phyloP scores from a whole-genome alignment of 163 green algal genomes.

The Scenedesmus sp. region DNA sequence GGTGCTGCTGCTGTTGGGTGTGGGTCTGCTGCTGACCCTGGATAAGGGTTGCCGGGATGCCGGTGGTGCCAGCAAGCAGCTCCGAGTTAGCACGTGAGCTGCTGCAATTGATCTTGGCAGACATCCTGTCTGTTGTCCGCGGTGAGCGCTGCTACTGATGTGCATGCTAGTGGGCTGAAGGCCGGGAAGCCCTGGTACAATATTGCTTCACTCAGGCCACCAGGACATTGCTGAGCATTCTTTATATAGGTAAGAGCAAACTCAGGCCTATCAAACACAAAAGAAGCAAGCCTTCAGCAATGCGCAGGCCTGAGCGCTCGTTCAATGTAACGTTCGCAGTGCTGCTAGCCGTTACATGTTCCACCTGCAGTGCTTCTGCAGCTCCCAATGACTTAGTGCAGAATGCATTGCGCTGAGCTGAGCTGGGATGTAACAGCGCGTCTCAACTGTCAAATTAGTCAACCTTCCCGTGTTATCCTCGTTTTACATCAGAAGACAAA shows the following conservation, averaged over 20 bases:
- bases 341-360: neutral
- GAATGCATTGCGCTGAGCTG: neutral
- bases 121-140: neutral
- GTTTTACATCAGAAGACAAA: neutral
- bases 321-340: neutral
- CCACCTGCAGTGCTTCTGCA: neutral
- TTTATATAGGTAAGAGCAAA: neutral
- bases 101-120: neutral
- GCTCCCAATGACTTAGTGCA: too few relatives aligned
- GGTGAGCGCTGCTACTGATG: neutral
- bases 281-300: neutral
- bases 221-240: neutral
- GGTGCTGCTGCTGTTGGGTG: neutral
- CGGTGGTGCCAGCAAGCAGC: neutral
- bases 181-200: neutral
- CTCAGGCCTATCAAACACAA: neutral
- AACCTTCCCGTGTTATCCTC: neutral
- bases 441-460: neutral
- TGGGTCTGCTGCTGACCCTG: neutral
- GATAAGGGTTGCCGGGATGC: neutral
- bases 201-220: neutral
- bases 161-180: neutral
- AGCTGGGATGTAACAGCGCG: neutral
- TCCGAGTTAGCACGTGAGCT: neutral
- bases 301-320: neutral